Percentiles rank a stretch among this genome's conserved stretches.
These are phyloP conservation scores for Tubosaeta brunneosetosa DNA, from an alignment of 768 basidiomycete species.

Conservation along the genomic window DNA sequence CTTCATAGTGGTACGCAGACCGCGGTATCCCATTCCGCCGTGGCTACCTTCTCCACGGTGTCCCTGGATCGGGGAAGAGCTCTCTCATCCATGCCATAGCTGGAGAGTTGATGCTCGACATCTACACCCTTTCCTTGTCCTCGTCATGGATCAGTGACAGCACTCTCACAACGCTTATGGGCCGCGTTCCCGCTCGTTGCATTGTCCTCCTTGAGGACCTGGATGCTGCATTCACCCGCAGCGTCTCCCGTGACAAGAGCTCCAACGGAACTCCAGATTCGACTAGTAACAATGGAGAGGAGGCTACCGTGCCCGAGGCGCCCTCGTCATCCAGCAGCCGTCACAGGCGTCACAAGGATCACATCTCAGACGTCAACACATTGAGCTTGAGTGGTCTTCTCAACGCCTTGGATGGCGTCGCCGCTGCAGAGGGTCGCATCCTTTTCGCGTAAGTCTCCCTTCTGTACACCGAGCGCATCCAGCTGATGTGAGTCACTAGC, in stretches of 20 bases:
- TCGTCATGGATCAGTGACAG: conserved; percentile 87
- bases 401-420: conserved; percentile 83
- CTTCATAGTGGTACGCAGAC: conserved; percentile 79
- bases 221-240: conserved; percentile 83
- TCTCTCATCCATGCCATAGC: conserved; percentile 85
- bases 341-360: conserved; percentile 47
- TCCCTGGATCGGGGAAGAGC: conserved; percentile 83
- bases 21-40: conserved; percentile 89
- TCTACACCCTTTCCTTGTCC: conserved; percentile 85
- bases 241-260: conserved; percentile 58
- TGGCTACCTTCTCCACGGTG: conserved; percentile 80
- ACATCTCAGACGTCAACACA: conserved; percentile 74
- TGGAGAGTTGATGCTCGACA: conserved; percentile 84
- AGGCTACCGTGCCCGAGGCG: conserved; percentile 27
- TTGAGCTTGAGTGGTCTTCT: conserved; percentile 76
- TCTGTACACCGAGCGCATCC: not conserved
- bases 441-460: conserved; percentile 72
- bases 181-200: conserved; percentile 77
- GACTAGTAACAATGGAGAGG: conserved; percentile 30
- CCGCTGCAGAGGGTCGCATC: conserved; percentile 81
- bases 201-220: conserved; percentile 89
- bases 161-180: conserved; percentile 81
- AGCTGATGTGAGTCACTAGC: conserved; percentile 32
- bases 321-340: conserved; percentile 35
- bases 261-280: conserved; percentile 43